Percentiles rank a stretch among this genome's conserved stretches.
Conservation (phyloP, 2,329 filamentous ascomycete genomes). For the Colletotrichum zoysiae region DNA sequence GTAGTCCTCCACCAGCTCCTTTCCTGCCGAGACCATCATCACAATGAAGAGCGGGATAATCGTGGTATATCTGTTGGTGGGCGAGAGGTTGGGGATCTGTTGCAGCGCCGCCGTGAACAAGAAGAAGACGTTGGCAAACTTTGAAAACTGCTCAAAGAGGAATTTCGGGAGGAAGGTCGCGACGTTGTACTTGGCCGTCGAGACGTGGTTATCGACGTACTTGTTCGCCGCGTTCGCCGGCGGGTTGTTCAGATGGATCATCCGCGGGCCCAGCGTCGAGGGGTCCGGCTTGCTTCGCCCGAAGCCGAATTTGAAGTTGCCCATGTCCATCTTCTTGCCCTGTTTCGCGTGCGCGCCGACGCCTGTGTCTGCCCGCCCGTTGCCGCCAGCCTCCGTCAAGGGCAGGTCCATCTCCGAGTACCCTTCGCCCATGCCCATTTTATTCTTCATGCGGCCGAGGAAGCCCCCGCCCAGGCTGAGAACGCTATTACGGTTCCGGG, state of each 20-base stretch:
- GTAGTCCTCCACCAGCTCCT: constrained; percentile 94
- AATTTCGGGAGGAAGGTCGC: constrained; percentile 97
- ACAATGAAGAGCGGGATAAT: constrained; percentile 94
- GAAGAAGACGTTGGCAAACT: constrained; percentile 99
- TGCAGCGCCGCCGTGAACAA: constrained; percentile 95
- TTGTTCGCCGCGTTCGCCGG: constrained; percentile 91
- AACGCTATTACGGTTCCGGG: constrained; percentile 88
- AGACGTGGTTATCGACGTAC: constrained; percentile 96
- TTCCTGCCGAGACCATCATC: constrained; percentile 92
- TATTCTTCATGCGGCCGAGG: constrained; percentile 88
- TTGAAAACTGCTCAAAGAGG: constrained; percentile 97
- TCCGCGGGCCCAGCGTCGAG: constrained; percentile 88
- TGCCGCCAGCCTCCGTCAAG: constrained; percentile 79
- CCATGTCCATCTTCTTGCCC: constrained; percentile 73
- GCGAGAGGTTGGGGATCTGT: constrained; percentile 94
- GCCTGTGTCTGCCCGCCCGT: constrained; percentile 58
- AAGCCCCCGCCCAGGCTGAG: constrained; percentile 88
- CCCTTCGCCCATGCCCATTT: constrained; percentile 85
- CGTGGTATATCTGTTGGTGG: constrained; percentile 95
- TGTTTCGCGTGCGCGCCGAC: constrained; percentile 55
- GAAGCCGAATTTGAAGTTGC: constrained; percentile 93
- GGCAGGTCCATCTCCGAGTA: constrained; percentile 99
- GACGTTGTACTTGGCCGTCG: constrained; percentile 96
- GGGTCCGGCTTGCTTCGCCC: constrained; percentile 87
- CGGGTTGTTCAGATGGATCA: constrained; percentile 97